Percentiles rank a stretch among this genome's conserved stretches.
phyloP scores from a whole-genome alignment of 1,139 yeast genomes.

The Spathaspora sp. region DNA sequence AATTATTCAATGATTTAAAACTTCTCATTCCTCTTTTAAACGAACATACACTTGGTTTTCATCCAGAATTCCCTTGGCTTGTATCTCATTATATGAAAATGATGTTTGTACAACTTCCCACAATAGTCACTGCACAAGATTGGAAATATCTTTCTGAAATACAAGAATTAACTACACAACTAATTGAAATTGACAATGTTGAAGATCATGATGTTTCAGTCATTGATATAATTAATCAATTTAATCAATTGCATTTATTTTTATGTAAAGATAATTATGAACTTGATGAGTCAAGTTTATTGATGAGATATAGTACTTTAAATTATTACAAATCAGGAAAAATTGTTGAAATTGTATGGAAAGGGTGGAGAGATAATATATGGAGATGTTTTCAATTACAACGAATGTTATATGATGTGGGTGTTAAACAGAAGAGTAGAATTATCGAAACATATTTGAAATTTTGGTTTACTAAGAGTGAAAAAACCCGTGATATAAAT shows the following conservation, averaged over 20 bases:
- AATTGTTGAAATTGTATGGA: constrained; percentile 6
- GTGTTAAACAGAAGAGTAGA: background rate
- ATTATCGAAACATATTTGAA: background rate
- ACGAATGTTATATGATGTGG: background rate
- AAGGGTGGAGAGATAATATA: constrained; percentile 11
- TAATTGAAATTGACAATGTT: constrained; percentile 24
- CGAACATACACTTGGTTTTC: constrained; percentile 30
- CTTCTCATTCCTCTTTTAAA: constrained; percentile 32
- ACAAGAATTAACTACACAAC: constrained; percentile 20
- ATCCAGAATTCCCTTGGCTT: constrained; percentile 21
- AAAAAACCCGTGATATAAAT: background rate
- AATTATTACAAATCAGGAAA: constrained; percentile 8
- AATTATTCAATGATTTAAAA: constrained; percentile 16
- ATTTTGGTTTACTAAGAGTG: background rate
- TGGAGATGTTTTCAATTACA: background rate
- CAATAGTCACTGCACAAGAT: constrained; percentile 19
- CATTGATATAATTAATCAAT: constrained; percentile 21
- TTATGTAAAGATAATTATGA: constrained; percentile 3
- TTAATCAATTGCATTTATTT: constrained; percentile 22
- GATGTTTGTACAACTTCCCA: constrained; percentile 21
- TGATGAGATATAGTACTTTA: constrained; percentile 11
- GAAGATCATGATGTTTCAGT: constrained; percentile 9
- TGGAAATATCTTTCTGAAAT: constrained; percentile 24
- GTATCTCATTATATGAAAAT: constrained; percentile 24
- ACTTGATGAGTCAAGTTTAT: constrained; percentile 8